Base-by-base conservation (phyloP, 768 basidiomycete species). In the Panus rudis region DNA sequence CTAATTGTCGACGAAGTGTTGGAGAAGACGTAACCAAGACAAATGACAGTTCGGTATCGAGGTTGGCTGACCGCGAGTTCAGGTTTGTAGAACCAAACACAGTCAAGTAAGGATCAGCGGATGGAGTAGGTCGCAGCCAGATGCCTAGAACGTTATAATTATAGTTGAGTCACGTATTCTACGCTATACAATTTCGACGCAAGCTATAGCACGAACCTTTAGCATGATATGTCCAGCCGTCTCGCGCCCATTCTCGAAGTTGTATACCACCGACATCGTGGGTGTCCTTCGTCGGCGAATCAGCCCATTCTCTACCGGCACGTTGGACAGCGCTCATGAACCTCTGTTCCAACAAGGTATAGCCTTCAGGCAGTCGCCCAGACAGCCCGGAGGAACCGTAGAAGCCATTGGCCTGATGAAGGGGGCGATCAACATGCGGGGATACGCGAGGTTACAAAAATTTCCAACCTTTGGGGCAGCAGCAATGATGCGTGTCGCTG, bases 221-320 rank as follows among this genome's bases (percentile, higher is more conserved):
- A 20, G 96, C 89, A 57, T 99, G 96, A 65, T 99, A 99, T 1
- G 96, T 98, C 96, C 96, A 99, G 3, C 84, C 90, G 19, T 72
- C 66, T 50, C 75, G 76, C 56, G 80, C 75, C 96, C 96, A 99
- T 62, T 99, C 94, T 46, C 68, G 74, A 48, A 99, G 68, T 42
- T 79, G 70, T 19, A 99, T 73, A 24, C 50, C 56, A 41, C 32
- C n/a, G 4, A n/a, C 4, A 21, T 48, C 56, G 8, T 52, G 52
- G 13, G 37, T n/a, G 21, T 49, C 25, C 46, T 50, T n/a, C 49
- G 35, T 25, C n/a, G n/a, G n/a, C n/a, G n/a, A n/a, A n/a, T n/a
- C n/a, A 22, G 43, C 23, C 54, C 57, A 57, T 24, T 43, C 52
- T 24, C 65, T 68, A 4, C 68, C 68, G 0, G 79, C 76, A n/a